phyloP scores from a whole-genome alignment of 2,329 filamentous ascomycete species.

The Thermomyces lanuginosus region DNA sequence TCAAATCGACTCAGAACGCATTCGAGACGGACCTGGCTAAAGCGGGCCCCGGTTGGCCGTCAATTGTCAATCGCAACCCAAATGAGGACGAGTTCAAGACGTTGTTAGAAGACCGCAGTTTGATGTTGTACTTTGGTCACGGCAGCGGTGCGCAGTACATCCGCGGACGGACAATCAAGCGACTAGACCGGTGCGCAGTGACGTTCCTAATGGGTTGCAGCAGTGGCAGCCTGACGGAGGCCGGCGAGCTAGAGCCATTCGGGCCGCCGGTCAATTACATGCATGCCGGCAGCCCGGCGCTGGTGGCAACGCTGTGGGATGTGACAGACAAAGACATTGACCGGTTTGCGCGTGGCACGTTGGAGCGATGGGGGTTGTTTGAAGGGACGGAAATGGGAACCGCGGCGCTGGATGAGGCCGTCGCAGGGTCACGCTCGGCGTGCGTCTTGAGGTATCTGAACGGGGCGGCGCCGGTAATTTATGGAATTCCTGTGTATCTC shows the following conservation, averaged over 20 bases:
- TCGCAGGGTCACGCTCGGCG: conserved; percentile 55
- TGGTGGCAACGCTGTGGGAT: conserved; percentile 91
- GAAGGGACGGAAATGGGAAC: conserved; percentile 18
- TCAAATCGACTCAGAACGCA: conserved; percentile 60
- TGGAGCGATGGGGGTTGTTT: conserved; percentile 76
- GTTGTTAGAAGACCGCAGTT: conserved; percentile 47
- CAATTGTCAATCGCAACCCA: conserved; percentile 52
- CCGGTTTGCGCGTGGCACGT: conserved; percentile 61
- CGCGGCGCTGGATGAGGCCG: conserved; percentile 60
- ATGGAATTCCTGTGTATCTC: conserved; percentile 85
- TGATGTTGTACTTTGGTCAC: conserved; percentile 90
- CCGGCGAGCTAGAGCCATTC: conserved; percentile 77
- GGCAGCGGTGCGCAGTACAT: conserved; percentile 92
- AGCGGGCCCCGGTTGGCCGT: conserved; percentile 44
- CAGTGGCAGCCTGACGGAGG: conserved; percentile 63
- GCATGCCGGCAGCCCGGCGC: conserved; percentile 67
- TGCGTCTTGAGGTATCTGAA: conserved; percentile 86
- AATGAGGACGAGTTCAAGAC: conserved; percentile 60
- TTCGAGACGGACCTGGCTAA: conserved; percentile 51
- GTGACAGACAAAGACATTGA: conserved; percentile 97
- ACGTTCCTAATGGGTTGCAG: conserved; percentile 90
- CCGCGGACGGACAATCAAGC: conserved; percentile 63
- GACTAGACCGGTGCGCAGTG: conserved; percentile 60
- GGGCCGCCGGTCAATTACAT: conserved; percentile 87
- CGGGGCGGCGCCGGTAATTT: conserved; percentile 82